phyloP scores from a whole-genome alignment of 202 grass and related monocot species.

The Panicum hallii region DNA sequence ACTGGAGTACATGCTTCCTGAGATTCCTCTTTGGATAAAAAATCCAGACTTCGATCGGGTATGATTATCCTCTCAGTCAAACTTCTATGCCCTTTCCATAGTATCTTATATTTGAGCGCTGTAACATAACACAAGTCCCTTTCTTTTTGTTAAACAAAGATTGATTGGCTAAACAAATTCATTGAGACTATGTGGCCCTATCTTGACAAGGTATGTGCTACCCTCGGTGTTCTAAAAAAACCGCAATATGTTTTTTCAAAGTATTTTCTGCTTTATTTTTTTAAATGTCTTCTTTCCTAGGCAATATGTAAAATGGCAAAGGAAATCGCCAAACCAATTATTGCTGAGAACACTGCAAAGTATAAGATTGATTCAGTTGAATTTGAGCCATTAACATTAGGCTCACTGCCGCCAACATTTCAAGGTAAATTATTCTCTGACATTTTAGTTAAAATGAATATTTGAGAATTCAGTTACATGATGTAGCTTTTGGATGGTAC shows the following conservation, averaged over 20 bases:
- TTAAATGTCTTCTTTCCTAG: constrained; percentile 41
- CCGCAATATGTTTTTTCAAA: constrained; percentile 7
- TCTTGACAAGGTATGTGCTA: constrained; percentile 68
- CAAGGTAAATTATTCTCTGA: constrained; percentile 65
- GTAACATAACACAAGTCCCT: constrained; percentile 1
- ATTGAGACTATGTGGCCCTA: constrained; percentile 81
- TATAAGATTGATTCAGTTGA: constrained; percentile 92
- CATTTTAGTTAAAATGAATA: neutral
- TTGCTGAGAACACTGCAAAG: constrained; percentile 78
- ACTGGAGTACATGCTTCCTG: constrained; percentile 71
- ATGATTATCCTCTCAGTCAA: constrained; percentile 29
- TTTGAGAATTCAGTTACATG: neutral
- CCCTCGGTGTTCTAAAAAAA: neutral
- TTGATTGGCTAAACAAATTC: constrained; percentile 92
- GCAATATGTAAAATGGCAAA: constrained; percentile 82
- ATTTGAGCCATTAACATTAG: constrained; percentile 81
- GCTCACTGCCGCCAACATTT: constrained; percentile 77
- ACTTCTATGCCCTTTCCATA: constrained; percentile 5
- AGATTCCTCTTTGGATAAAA: constrained; percentile 85
- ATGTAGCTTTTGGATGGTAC: constrained; percentile 16
- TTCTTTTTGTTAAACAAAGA: constrained; percentile 46
- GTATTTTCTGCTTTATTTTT: constrained; percentile 13
- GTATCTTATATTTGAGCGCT: constrained; percentile 21
- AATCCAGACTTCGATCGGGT: constrained; percentile 88
- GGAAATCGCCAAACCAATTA: constrained; percentile 83